Evolutionary conservation across 331 rosid genomes (phyloP).

Genomic region (Acacia concinna): DNA sequence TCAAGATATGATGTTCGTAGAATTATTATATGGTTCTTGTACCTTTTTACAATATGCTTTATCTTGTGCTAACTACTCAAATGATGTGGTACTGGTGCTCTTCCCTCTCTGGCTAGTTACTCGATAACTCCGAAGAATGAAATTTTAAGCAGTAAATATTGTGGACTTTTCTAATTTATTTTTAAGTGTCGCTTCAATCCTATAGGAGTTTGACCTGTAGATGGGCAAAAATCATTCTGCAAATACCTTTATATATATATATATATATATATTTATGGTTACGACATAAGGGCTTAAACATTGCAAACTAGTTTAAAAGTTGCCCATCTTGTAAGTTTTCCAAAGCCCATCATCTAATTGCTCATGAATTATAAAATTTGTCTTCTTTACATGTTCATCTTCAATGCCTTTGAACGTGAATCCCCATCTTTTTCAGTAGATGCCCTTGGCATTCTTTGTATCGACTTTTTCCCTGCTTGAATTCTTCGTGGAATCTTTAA

Average conservation of each 20-base stretch:
- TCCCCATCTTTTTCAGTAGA: not conserved
- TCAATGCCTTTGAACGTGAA: not conserved
- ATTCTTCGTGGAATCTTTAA: not conserved
- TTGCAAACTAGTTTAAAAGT: slow-evolving; percentile 7
- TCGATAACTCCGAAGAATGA: slow-evolving; percentile 22
- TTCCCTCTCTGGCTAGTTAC: not conserved
- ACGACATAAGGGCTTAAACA: not conserved
- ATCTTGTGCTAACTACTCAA: not conserved
- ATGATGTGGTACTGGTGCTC: slow-evolving; percentile 13
- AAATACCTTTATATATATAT: not conserved
- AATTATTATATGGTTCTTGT: not conserved
- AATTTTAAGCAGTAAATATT: not conserved
- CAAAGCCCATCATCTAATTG: not conserved
- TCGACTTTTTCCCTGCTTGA: not conserved
- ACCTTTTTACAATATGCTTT: slow-evolving; percentile 6
- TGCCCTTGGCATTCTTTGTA: not conserved
- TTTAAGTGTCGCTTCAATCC: not conserved
- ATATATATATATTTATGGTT: not conserved
- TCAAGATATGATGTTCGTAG: not conserved
- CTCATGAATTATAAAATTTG: slow-evolving; percentile 1
- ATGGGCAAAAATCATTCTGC: not conserved
- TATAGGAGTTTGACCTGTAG: not conserved
- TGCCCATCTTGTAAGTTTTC: not conserved
- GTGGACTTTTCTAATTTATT: not conserved
- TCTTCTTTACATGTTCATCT: not conserved